Evolutionary conservation across 306 rosid genomes (phyloP).

Genomic region (Cicer bijugum): DNA sequence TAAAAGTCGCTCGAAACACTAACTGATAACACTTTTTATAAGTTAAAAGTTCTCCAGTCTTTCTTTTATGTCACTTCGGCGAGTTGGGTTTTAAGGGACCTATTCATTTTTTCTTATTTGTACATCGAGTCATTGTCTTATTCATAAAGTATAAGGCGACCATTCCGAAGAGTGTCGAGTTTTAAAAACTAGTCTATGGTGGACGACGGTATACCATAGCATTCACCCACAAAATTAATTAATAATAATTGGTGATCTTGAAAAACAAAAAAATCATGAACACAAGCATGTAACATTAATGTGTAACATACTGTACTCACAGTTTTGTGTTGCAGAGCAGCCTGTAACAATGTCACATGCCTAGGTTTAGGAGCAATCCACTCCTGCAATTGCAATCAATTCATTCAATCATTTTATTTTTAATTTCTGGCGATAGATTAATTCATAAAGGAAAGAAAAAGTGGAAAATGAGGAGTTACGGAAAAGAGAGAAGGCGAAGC

Average conservation of each 20-base stretch:
- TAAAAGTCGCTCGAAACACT: no score
- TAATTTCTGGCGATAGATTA: not conserved
- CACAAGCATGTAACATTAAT: slow-evolving; percentile 28
- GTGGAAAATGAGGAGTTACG: slow-evolving; percentile 47
- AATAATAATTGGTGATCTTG: not conserved
- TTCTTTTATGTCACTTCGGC: no score
- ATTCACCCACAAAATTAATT: no score
- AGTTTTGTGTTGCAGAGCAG: slow-evolving; percentile 70
- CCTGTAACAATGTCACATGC: slow-evolving; percentile 69
- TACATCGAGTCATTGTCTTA: no score
- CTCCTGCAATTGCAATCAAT: slow-evolving; percentile 59
- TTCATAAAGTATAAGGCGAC: no score
- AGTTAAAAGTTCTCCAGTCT: no score
- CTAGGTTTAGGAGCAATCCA: slow-evolving; percentile 87
- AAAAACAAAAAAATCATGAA: not conserved
- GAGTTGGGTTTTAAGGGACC: no score
- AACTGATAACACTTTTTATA: no score
- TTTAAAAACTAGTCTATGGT: no score
- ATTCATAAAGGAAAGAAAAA: not conserved
- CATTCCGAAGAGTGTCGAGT: no score
- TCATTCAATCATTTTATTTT: not conserved
- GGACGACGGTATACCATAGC: no score
- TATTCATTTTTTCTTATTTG: no score
- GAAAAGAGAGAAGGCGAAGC: slow-evolving; percentile 82
- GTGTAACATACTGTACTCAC: slow-evolving; percentile 44